Evolutionary conservation across 2,329 filamentous ascomycete species (phyloP).

Genomic region (Dryadomyces quercus-mongolicae): DNA sequence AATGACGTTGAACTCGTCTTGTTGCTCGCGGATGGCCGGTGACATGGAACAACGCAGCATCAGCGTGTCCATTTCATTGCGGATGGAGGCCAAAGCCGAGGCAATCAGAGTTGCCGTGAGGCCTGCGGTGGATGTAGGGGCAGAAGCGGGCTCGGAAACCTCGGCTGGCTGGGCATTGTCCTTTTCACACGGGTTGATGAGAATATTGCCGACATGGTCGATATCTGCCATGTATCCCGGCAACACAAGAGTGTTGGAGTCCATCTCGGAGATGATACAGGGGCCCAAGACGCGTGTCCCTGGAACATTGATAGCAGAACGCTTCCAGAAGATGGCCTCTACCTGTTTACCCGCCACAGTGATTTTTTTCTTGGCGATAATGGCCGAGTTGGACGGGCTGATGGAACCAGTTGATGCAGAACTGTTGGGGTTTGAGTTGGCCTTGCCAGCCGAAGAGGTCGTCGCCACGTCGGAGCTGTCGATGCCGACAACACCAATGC

Average conservation of each 20-base stretch:
- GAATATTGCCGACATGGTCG: slow-evolving; percentile 33
- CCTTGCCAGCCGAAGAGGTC: background rate
- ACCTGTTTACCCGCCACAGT: slow-evolving; percentile 25
- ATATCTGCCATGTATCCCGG: slow-evolving; percentile 33
- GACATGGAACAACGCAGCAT: slow-evolving; percentile 39
- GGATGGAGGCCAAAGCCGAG: slow-evolving; percentile 30
- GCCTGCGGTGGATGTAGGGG: slow-evolving; percentile 14
- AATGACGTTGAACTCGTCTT: slow-evolving; percentile 41
- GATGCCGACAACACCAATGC: slow-evolving; percentile 28
- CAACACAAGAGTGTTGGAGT: slow-evolving; percentile 36
- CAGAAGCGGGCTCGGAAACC: slow-evolving; percentile 5
- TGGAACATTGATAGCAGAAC: slow-evolving; percentile 25
- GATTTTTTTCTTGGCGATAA: slow-evolving; percentile 25
- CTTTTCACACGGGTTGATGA: slow-evolving; percentile 20
- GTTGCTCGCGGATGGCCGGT: slow-evolving; percentile 35
- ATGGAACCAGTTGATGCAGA: background rate
- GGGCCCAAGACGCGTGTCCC: slow-evolving; percentile 29
- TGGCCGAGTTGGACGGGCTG: slow-evolving; percentile 18
- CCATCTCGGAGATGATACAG: slow-evolving; percentile 36
- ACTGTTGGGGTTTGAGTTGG: slow-evolving; percentile 10
- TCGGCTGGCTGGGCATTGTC: slow-evolving; percentile 17
- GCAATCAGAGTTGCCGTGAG: slow-evolving; percentile 31
- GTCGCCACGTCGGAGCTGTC: background rate
- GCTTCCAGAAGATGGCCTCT: slow-evolving; percentile 31
- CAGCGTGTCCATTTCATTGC: slow-evolving; percentile 36